phyloP scores from a whole-genome alignment of 495 filamentous ascomycete genomes.

The Penicillium ochrochloron region DNA sequence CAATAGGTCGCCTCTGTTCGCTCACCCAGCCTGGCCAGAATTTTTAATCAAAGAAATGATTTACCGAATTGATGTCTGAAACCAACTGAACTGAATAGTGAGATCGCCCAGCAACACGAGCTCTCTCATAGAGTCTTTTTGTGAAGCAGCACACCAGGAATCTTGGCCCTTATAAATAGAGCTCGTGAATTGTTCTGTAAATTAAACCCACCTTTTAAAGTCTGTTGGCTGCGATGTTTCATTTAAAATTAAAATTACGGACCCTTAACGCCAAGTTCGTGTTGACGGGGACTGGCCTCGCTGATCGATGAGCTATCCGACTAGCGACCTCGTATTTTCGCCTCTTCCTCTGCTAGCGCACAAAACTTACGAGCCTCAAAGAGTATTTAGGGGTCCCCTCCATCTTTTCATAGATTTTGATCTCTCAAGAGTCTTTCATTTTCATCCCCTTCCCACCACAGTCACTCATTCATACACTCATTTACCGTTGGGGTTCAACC shows the following conservation, averaged over 20 bases:
- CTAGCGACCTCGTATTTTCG: constrained; percentile 2
- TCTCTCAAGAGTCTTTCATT: background rate
- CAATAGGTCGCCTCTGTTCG: background rate
- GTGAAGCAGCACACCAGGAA: background rate
- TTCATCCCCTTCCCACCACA: background rate
- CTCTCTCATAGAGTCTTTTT: background rate
- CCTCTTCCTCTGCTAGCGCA: background rate
- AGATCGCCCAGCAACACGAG: too few species aligned
- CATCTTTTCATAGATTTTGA: background rate
- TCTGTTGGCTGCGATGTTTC: background rate
- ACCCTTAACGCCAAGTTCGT: background rate
- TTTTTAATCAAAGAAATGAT: too few species aligned
- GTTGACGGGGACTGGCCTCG: background rate
- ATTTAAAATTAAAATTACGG: constrained; percentile 1
- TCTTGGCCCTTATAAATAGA: background rate
- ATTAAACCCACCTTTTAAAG: background rate
- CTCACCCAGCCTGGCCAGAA: background rate
- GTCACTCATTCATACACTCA: background rate
- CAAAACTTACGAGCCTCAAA: constrained; percentile 4
- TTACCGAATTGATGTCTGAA: too few species aligned
- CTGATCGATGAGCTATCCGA: background rate
- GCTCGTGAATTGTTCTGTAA: background rate
- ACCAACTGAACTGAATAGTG: too few species aligned
- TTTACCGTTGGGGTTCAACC: background rate
- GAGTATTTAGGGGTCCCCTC: constrained; percentile 1